A percentile compares a stretch with the other conserved stretches of the same genome.
These are phyloP conservation scores for Aspergillus funiculosus DNA, from an alignment of 495 filamentous ascomycete genomes.

Conservation along the genomic window DNA sequence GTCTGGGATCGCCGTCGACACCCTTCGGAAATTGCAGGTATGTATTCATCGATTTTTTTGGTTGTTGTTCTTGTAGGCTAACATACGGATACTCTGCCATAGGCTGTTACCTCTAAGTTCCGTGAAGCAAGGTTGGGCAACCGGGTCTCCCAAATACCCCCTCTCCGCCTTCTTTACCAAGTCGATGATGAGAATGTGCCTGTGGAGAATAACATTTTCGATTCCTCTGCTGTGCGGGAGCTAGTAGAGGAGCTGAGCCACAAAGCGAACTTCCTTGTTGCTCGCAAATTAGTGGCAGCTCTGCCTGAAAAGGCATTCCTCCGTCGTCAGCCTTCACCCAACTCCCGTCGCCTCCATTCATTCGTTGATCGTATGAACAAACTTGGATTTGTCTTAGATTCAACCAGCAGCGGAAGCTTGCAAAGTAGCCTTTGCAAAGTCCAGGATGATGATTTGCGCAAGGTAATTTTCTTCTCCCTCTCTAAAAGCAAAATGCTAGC, in stretches of 20 bases:
- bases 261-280: constrained; percentile 84
- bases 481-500: neutral
- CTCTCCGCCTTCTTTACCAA: constrained; percentile 82
- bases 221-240: constrained; percentile 82
- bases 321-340: constrained; percentile 78
- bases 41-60: constrained; percentile 21
- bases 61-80: neutral
- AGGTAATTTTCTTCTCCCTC: constrained; percentile 40
- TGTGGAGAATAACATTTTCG: constrained; percentile 91
- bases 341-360: constrained; percentile 77
- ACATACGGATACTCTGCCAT: constrained; percentile 5
- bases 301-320: constrained; percentile 91
- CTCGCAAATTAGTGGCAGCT: constrained; percentile 69
- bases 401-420: constrained; percentile 79
- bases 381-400: constrained; percentile 82
- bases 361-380: constrained; percentile 91
- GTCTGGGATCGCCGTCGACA: constrained; percentile 56
- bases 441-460: constrained; percentile 78
- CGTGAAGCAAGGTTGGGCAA: constrained; percentile 78
- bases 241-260: constrained; percentile 90
- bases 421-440: constrained; percentile 92
- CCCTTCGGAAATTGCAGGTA: constrained; percentile 72
- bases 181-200: constrained; percentile 99
- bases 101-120: constrained; percentile 79
- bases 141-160: constrained; percentile 67